Conservation (phyloP, 2,329 filamentous ascomycete genomes). For the Pestalotiopsis sp. region DNA sequence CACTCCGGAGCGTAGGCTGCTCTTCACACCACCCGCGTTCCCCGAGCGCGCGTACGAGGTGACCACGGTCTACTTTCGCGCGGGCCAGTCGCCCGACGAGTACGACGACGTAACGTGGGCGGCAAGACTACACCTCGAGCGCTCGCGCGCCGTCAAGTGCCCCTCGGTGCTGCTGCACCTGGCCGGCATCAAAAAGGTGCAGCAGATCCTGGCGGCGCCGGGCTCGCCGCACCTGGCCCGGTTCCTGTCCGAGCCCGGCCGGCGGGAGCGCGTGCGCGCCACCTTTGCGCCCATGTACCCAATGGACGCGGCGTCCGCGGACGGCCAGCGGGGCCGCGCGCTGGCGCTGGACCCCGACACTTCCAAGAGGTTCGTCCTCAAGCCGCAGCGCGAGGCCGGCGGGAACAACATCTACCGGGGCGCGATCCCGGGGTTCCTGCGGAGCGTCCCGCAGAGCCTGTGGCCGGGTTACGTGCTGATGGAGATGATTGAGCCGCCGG, state of each 20-base stretch:
- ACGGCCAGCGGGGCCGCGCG: slow-evolving; percentile 71
- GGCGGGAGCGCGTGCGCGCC: slow-evolving; percentile 45
- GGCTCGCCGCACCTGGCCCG: neutral
- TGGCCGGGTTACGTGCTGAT: slow-evolving; percentile 95
- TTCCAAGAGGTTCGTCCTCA: slow-evolving; percentile 82
- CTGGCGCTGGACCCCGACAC: slow-evolving; percentile 73
- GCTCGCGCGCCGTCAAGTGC: slow-evolving; percentile 91
- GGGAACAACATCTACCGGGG: slow-evolving; percentile 93
- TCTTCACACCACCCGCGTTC: slow-evolving; percentile 77
- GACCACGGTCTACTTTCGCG: slow-evolving; percentile 86
- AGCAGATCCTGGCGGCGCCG: slow-evolving; percentile 93
- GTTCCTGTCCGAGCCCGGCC: slow-evolving; percentile 25
- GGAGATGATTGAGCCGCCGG: slow-evolving; percentile 92
- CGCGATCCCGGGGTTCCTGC: slow-evolving; percentile 81
- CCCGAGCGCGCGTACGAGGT: slow-evolving; percentile 76
- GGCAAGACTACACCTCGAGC: slow-evolving; percentile 82
- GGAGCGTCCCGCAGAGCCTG: slow-evolving; percentile 73
- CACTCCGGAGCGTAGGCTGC: slow-evolving; percentile 64
- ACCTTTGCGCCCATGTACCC: slow-evolving; percentile 97
- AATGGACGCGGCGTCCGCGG: slow-evolving; percentile 67
- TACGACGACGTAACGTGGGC: slow-evolving; percentile 80
- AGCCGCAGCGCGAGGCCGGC: slow-evolving; percentile 94
- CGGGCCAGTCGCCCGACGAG: slow-evolving; percentile 85
- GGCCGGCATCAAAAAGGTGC: slow-evolving; percentile 92
- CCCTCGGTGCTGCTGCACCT: slow-evolving; percentile 89